These are phyloP conservation scores for Penicillium samsonianum DNA, from an alignment of 495 filamentous ascomycete genomes.

Conservation along the genomic window DNA sequence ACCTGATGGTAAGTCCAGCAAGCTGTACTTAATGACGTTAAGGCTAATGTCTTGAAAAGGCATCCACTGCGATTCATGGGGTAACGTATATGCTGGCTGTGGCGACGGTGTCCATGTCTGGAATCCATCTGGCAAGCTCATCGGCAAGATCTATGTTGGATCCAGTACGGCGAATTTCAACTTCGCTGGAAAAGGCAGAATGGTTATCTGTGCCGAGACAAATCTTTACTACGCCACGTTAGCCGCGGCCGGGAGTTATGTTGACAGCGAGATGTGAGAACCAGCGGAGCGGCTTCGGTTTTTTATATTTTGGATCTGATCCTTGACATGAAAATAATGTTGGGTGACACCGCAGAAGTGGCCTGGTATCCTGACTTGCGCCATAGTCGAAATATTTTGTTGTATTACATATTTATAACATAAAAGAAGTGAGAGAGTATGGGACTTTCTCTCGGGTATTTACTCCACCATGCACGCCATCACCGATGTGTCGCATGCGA, in stretches of 20 bases:
- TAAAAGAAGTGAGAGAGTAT: not conserved
- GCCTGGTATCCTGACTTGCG: not conserved
- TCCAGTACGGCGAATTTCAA: constrained; percentile 54
- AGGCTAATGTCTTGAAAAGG: constrained; percentile 23
- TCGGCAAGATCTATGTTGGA: constrained; percentile 52
- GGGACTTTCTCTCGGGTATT: not conserved
- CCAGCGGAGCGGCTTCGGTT: not conserved
- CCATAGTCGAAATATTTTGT: not conserved
- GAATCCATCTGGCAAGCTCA: constrained; percentile 40
- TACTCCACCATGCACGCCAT: not conserved
- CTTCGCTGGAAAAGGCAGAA: constrained; percentile 54
- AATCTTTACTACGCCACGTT: constrained; percentile 52
- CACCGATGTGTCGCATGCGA: not conserved
- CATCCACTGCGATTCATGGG: constrained; percentile 43
- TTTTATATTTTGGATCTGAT: not conserved
- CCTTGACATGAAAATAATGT: not conserved
- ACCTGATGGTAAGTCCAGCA: constrained; percentile 34
- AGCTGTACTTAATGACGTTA: not conserved
- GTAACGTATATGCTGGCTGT: constrained; percentile 49
- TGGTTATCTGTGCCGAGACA: constrained; percentile 53
- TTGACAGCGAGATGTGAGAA: constrained; percentile 28
- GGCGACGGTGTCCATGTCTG: constrained; percentile 49
- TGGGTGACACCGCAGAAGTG: not conserved
- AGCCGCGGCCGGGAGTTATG: constrained; percentile 40
- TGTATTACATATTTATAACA: not conserved